phyloP scores from a whole-genome alignment of 2,329 filamentous ascomycete genomes.

The Setomelanomma holmii region DNA sequence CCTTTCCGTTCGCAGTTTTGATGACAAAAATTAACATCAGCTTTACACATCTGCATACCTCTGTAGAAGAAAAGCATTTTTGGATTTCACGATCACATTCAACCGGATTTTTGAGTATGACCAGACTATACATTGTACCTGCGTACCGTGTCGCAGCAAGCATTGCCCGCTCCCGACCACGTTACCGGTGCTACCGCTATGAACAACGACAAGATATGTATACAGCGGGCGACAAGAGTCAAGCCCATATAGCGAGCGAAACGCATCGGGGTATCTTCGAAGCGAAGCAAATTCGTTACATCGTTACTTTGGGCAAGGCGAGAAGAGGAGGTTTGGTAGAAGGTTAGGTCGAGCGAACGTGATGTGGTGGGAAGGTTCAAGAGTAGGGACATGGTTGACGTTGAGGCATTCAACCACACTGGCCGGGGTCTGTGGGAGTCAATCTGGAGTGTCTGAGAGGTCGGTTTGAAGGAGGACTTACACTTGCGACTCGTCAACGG shows the following conservation, averaged over 20 bases:
- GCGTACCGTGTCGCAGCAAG: background rate
- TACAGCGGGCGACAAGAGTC: slow-evolving; percentile 6
- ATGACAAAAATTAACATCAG: too few relatives aligned
- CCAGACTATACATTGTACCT: too few relatives aligned
- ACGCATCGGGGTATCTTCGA: slow-evolving; percentile 34
- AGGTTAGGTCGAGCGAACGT: slow-evolving; percentile 23
- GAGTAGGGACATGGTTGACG: slow-evolving; percentile 5
- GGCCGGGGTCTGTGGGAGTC: slow-evolving; percentile 41
- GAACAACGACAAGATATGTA: slow-evolving; percentile 7
- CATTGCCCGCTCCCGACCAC: background rate
- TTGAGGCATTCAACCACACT: slow-evolving; percentile 38
- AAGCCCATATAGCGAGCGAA: slow-evolving; percentile 26
- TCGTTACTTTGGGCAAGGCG: slow-evolving; percentile 17
- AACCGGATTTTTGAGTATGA: too few relatives aligned
- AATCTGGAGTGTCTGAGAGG: slow-evolving; percentile 9
- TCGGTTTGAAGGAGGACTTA: slow-evolving; percentile 29
- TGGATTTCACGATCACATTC: too few relatives aligned
- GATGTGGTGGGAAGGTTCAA: slow-evolving; percentile 5
- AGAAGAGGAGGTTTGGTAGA: slow-evolving; percentile 2
- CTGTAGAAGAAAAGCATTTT: too few relatives aligned
- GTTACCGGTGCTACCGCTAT: slow-evolving; percentile 1
- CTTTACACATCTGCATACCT: too few relatives aligned
- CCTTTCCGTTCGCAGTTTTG: background rate
- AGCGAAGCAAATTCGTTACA: slow-evolving; percentile 28
- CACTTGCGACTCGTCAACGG: slow-evolving; percentile 48